phyloP scores from a whole-genome alignment of 805 yeast genomes.

The Saccharomycopsis fibuligera region DNA sequence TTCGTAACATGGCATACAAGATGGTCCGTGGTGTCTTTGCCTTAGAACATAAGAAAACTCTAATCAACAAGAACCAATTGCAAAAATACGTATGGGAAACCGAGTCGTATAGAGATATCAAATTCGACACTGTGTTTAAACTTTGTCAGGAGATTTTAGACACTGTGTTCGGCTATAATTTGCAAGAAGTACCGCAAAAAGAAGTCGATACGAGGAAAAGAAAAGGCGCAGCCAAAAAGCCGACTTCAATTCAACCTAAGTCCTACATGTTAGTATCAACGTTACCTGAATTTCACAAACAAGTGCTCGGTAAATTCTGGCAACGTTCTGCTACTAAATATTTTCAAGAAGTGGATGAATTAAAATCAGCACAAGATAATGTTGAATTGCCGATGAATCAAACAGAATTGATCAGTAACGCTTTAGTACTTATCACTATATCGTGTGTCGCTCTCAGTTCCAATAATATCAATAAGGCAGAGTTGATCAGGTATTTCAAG shows the following conservation, averaged over 20 bases:
- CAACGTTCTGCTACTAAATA: slow-evolving; percentile 9
- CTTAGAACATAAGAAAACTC: slow-evolving; percentile 13
- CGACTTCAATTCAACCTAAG: not conserved
- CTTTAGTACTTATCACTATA: slow-evolving; percentile 23
- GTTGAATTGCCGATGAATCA: slow-evolving; percentile 20
- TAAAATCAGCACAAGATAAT: slow-evolving; percentile 6
- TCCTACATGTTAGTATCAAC: slow-evolving; percentile 6
- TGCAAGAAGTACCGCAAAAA: not conserved
- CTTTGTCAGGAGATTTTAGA: slow-evolving; percentile 13
- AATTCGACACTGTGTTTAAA: slow-evolving; percentile 18
- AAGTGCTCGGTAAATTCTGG: slow-evolving; percentile 13
- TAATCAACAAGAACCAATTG: slow-evolving; percentile 14
- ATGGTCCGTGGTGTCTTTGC: slow-evolving; percentile 20
- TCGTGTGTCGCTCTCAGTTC: slow-evolving; percentile 24
- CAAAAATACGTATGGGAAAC: slow-evolving; percentile 19
- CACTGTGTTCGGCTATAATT: slow-evolving; percentile 9
- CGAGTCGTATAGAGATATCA: slow-evolving; percentile 13
- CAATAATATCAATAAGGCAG: slow-evolving; percentile 34
- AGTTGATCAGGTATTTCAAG: slow-evolving; percentile 34
- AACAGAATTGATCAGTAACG: slow-evolving; percentile 22
- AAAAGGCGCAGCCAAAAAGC: not conserved
- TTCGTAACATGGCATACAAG: slow-evolving; percentile 18
- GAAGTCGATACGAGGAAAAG: not conserved
- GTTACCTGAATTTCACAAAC: not conserved
- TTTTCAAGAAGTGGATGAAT: slow-evolving; percentile 8